These are phyloP conservation scores for Phytophthora parvispora DNA, from an alignment of 352 stramenopile species.

Conservation along the genomic window DNA sequence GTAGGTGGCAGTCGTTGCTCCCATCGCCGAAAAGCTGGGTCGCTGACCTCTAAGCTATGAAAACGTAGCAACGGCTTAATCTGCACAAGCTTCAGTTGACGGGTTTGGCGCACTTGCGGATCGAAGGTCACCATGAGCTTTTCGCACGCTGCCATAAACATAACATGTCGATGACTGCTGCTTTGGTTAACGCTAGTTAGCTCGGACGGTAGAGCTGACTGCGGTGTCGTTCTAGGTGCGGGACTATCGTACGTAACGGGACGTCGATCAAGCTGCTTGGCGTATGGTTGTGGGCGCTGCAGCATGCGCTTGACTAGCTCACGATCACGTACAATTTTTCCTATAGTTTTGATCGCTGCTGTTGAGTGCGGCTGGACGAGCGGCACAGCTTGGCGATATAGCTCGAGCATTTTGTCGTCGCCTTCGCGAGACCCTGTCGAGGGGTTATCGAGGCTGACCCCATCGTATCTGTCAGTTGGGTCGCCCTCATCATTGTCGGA, in stretches of 20 bases:
- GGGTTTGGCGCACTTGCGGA: constrained; percentile 37
- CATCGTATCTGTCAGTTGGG: constrained; percentile 8
- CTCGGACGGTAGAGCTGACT: background rate
- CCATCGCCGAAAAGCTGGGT: constrained; percentile 60
- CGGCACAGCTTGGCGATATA: constrained; percentile 67
- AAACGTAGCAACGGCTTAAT: constrained; percentile 55
- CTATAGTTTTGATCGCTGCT: constrained; percentile 64
- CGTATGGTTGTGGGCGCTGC: constrained; percentile 45
- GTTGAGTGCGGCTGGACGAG: constrained; percentile 72
- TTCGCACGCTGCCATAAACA: constrained; percentile 61
- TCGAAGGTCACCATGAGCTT: constrained; percentile 63
- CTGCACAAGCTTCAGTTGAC: constrained; percentile 38
- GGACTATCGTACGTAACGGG: constrained; percentile 14
- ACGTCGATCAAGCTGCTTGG: constrained; percentile 33
- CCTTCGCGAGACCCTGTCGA: constrained; percentile 2
- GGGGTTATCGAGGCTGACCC: constrained; percentile 1
- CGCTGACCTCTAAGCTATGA: constrained; percentile 50
- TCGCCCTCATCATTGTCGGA: constrained; percentile 1
- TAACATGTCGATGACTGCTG: constrained; percentile 23
- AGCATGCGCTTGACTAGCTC: constrained; percentile 69
- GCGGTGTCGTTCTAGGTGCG: constrained; percentile 10
- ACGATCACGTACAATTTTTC: constrained; percentile 53
- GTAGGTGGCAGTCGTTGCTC: constrained; percentile 54
- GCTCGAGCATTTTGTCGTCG: constrained; percentile 33
- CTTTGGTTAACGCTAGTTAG: constrained; percentile 1